These are phyloP conservation scores for Crithidia thermophila DNA, from an alignment of 208 protist species.

Conservation along the genomic window DNA sequence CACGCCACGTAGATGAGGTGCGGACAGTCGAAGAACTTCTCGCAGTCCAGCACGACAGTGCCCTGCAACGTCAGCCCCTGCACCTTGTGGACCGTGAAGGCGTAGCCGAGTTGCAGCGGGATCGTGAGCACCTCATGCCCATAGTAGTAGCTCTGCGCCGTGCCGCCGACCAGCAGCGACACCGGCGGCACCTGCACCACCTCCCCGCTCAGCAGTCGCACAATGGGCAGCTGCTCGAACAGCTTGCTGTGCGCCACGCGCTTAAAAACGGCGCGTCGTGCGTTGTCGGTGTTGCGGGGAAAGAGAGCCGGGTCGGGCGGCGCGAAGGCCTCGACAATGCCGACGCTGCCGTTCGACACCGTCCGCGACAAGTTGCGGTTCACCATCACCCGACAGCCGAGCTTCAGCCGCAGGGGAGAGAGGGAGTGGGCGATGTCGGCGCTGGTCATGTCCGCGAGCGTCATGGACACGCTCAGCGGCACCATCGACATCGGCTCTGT, in stretches of 20 bases:
- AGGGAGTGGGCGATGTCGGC: conserved; percentile 55
- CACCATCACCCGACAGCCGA: conserved; percentile 90
- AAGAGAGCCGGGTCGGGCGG: conserved; percentile 68
- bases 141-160: conserved; percentile 81
- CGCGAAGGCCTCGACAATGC: conserved; percentile 86
- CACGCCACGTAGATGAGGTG: conserved; percentile 92
- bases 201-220: conserved; percentile 77
- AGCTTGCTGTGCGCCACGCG: conserved; percentile 32
- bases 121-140: conserved; percentile 76
- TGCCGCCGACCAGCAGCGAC: conserved; percentile 63
- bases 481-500: conserved; percentile 54
- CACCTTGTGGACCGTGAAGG: conserved; percentile 94
- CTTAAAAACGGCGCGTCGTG: conserved; percentile 21
- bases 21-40: conserved; percentile 87
- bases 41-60: conserved; percentile 86
- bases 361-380: conserved; percentile 88
- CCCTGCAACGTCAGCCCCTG: conserved; percentile 88
- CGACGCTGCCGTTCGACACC: conserved; percentile 89
- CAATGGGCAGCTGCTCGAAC: conserved; percentile 77
- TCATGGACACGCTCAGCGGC: conserved; percentile 69
- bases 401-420: conserved; percentile 77
- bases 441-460: conserved; percentile 61
- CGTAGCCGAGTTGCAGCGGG: conserved; percentile 89
- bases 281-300: conserved; percentile 45
- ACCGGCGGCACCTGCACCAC: conserved; percentile 83